Evolutionary conservation across 2,329 filamentous ascomycete species (phyloP).

Genomic region (Venturia nashicola): DNA sequence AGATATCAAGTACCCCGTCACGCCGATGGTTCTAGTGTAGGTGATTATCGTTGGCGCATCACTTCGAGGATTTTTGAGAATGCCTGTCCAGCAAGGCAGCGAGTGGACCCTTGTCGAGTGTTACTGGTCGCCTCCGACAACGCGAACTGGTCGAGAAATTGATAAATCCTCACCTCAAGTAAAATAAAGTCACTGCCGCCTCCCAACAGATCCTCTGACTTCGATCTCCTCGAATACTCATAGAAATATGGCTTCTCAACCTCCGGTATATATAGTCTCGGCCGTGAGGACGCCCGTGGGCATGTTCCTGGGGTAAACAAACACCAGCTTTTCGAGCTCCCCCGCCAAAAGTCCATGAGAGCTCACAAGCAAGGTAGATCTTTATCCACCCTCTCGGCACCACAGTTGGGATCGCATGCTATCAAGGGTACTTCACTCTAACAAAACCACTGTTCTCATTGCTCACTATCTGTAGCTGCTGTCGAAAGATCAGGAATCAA

Average conservation of each 20-base stretch:
- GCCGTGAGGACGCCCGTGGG: slow-evolving; percentile 82
- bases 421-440: slow-evolving; percentile 61
- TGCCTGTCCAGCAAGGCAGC: neutral
- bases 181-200: neutral
- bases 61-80: neutral
- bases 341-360: slow-evolving; percentile 3
- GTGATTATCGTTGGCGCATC: neutral
- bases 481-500: slow-evolving; percentile 81
- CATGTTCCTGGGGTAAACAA: slow-evolving; percentile 72
- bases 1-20: too few species aligned
- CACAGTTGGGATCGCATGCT: slow-evolving; percentile 76
- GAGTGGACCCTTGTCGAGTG: neutral
- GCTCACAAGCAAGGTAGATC: slow-evolving; percentile 43
- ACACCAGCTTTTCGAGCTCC: slow-evolving; percentile 11
- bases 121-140: neutral
- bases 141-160: neutral
- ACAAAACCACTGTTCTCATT: slow-evolving; percentile 2
- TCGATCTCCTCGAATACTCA: neutral
- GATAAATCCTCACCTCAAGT: neutral
- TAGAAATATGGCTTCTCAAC: slow-evolving; percentile 57
- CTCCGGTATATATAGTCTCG: slow-evolving; percentile 92
- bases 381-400: slow-evolving; percentile 74
- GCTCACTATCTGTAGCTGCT: slow-evolving; percentile 41
- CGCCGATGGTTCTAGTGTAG: neutral
- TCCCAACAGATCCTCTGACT: neutral